Evolutionary conservation across 164 flowering plant species (phyloP).

Genomic region (Magnolia sinica): DNA sequence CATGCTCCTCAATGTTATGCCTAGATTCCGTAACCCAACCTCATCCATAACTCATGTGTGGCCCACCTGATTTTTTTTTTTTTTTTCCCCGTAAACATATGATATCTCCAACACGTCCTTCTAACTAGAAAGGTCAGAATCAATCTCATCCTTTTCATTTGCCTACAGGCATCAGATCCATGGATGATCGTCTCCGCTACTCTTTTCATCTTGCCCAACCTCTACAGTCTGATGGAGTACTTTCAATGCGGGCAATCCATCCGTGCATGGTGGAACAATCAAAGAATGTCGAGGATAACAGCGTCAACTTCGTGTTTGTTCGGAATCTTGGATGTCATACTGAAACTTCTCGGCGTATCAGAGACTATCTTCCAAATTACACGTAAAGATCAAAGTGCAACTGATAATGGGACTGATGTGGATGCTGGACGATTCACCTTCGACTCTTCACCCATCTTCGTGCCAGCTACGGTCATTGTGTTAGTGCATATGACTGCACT

Average conservation of each 20-base stretch:
- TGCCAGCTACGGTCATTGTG: constrained; percentile 36
- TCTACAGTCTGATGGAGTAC: constrained; percentile 36
- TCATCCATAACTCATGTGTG: not conserved
- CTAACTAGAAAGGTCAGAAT: too few relatives aligned
- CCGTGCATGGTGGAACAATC: constrained; percentile 52
- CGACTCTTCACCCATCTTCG: constrained; percentile 40
- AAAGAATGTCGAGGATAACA: constrained; percentile 34
- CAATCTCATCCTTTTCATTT: not conserved
- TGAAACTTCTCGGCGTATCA: constrained; percentile 43
- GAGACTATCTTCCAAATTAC: constrained; percentile 49
- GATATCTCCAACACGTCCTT: too few relatives aligned
- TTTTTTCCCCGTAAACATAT: not conserved
- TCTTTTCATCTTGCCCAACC: constrained; percentile 29
- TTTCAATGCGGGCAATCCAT: constrained; percentile 21
- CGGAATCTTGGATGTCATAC: constrained; percentile 24
- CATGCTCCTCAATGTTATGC: not conserved
- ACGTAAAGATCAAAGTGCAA: constrained; percentile 28
- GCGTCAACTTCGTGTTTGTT: constrained; percentile 36
- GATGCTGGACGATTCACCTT: constrained; percentile 39
- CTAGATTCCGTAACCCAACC: too few relatives aligned
- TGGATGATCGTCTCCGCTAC: constrained; percentile 24
- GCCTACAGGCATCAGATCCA: constrained; percentile 37
- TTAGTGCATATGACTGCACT: constrained; percentile 39
- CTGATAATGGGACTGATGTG: not conserved
- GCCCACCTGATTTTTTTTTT: too few relatives aligned